phyloP scores from a whole-genome alignment of 176 grass and related monocot genomes.

The Bonia amplexicaulis region DNA sequence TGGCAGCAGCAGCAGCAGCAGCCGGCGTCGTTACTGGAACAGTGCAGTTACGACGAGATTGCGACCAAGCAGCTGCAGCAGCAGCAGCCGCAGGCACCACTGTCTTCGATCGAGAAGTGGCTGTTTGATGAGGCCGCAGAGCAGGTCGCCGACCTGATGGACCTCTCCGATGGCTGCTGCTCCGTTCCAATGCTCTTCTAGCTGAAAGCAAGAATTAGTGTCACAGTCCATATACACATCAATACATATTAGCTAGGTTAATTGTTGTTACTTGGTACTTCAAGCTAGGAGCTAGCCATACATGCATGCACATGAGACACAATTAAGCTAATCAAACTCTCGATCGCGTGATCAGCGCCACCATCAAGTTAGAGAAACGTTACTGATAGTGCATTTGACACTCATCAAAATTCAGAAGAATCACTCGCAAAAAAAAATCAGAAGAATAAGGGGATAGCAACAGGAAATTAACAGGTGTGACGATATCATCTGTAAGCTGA shows the following conservation, averaged over 20 bases:
- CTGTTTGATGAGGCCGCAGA: constrained; percentile 57
- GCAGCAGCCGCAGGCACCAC: constrained; percentile 5
- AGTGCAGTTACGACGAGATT: not conserved
- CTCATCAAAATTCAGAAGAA: constrained; percentile 9
- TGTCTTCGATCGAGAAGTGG: constrained; percentile 78
- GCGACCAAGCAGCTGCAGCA: constrained; percentile 1
- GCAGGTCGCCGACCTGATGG: constrained; percentile 38
- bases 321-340: not conserved
- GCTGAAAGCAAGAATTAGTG: not conserved
- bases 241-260: constrained; percentile 14
- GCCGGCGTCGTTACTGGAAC: not conserved
- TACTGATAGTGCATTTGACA: not conserved
- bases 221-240: not conserved
- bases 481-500: not conserved
- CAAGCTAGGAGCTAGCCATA: not conserved
- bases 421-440: not conserved
- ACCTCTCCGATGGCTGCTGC: constrained; percentile 39
- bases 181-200: constrained; percentile 49
- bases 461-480: constrained; percentile 1
- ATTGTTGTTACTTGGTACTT: not conserved
- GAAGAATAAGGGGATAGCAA: constrained; percentile 20
- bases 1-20: constrained; percentile 19
- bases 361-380: not conserved
- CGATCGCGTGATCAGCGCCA: no score
- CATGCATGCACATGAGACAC: not conserved